Evolutionary conservation across 2,329 filamentous ascomycete genomes (phyloP).

Genomic region (Aspergillus sp.): DNA sequence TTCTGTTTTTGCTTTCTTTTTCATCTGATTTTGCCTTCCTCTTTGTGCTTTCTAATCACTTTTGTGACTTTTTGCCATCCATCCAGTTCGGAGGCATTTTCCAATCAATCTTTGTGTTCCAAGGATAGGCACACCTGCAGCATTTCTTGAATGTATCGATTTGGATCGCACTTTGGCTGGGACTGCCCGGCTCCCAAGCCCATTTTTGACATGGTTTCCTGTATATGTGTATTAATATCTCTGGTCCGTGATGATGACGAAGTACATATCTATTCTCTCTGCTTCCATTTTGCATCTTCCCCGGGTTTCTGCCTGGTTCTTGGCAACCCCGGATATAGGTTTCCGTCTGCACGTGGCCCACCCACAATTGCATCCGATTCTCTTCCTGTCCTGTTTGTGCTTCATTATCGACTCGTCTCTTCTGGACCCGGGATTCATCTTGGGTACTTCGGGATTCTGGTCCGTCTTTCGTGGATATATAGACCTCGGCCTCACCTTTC

Average conservation of each 20-base stretch:
- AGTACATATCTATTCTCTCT: background rate
- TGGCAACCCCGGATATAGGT: conserved; percentile 1
- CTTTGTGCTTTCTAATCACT: background rate
- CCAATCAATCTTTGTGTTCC: background rate
- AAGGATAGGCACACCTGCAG: background rate
- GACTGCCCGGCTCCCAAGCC: background rate
- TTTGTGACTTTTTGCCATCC: background rate
- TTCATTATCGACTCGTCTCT: background rate
- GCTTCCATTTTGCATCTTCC: background rate
- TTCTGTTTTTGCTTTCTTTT: background rate
- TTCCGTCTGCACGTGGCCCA: conserved; percentile 4
- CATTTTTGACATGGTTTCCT: background rate
- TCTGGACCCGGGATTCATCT: background rate
- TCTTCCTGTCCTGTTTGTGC: background rate
- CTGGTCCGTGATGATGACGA: background rate
- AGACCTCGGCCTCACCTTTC: background rate
- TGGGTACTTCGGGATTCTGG: conserved; percentile 2
- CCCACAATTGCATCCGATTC: background rate
- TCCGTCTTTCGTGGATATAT: background rate
- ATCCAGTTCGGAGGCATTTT: background rate
- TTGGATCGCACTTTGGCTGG: background rate
- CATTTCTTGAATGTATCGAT: background rate
- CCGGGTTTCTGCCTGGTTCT: background rate
- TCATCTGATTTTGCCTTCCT: background rate
- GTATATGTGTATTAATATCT: conserved; percentile 2